These are phyloP conservation scores for Persicaria maculosa DNA, from an alignment of 148 eudicot genomes.

Conservation along the genomic window DNA sequence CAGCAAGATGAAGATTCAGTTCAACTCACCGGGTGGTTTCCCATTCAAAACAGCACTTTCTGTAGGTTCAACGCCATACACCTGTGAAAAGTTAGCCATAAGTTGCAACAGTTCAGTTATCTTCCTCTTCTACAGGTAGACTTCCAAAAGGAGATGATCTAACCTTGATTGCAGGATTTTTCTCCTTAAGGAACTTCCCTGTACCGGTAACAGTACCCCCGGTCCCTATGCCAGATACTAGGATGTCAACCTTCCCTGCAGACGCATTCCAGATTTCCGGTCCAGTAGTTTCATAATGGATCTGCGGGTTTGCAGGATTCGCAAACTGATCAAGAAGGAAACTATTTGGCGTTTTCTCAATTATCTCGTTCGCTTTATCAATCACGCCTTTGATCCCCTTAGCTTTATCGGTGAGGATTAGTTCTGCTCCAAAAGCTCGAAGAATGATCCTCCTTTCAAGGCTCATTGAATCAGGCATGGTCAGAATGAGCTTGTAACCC, in stretches of 20 bases:
- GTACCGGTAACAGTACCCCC: slow-evolving; percentile 77
- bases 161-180: slow-evolving; percentile 75
- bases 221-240: slow-evolving; percentile 77
- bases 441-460: slow-evolving; percentile 59
- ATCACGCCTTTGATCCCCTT: slow-evolving; percentile 41
- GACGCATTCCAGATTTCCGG: slow-evolving; percentile 87
- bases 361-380: slow-evolving; percentile 41
- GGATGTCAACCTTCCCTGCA: slow-evolving; percentile 55
- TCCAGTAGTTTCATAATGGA: slow-evolving; percentile 78
- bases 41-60: slow-evolving; percentile 85
- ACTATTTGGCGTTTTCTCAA: slow-evolving; percentile 48
- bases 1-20: neutral
- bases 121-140: neutral
- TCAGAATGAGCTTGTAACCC: slow-evolving; percentile 64
- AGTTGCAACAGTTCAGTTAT: neutral
- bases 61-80: slow-evolving; percentile 73
- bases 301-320: slow-evolving; percentile 74
- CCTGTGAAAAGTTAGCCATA: slow-evolving; percentile 21
- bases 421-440: slow-evolving; percentile 70
- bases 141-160: neutral
- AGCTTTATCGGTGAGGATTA: slow-evolving; percentile 43
- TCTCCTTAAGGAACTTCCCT: slow-evolving; percentile 69
- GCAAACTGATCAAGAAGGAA: slow-evolving; percentile 53
- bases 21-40: slow-evolving; percentile 55
- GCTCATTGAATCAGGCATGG: slow-evolving; percentile 55